Evolutionary conservation across 164 flowering plant genomes (phyloP).

Genomic region (Aristolochia fimbriata): DNA sequence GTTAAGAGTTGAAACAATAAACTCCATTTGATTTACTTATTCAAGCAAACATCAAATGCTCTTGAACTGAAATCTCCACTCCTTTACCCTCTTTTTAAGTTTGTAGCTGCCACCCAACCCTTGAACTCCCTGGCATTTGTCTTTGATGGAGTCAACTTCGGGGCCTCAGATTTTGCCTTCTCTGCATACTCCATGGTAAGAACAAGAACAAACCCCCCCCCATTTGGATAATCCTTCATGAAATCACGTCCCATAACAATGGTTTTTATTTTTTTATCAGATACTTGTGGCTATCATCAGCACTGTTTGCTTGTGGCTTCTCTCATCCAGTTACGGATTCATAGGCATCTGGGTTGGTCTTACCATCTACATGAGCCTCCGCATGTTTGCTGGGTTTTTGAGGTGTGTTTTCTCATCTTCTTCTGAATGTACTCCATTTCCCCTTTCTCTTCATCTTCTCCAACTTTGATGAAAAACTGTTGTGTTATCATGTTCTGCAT

Average conservation of each 20-base stretch:
- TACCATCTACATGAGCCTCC: constrained; percentile 71
- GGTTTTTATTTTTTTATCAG: constrained; percentile 30
- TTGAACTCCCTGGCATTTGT: constrained; percentile 76
- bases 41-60: too few species aligned
- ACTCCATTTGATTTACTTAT: too few species aligned
- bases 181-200: constrained; percentile 77
- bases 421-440: constrained; percentile 72
- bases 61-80: neutral
- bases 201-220: too few species aligned
- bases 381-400: constrained; percentile 68
- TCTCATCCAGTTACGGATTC: constrained; percentile 55
- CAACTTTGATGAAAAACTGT: constrained; percentile 9
- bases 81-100: constrained; percentile 54
- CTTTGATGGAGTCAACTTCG: constrained; percentile 79
- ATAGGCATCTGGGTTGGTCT: constrained; percentile 85
- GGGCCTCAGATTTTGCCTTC: constrained; percentile 84
- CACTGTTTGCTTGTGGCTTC: constrained; percentile 44
- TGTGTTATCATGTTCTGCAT: constrained; percentile 1
- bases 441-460: constrained; percentile 29
- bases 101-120: constrained; percentile 81
- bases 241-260: neutral
- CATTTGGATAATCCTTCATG: neutral
- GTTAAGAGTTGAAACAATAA: too few species aligned
- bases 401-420: constrained; percentile 43
- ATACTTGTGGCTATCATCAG: constrained; percentile 62